phyloP scores from a whole-genome alignment of 1,139 yeast genomes.

The Kodamaea ohmeri region DNA sequence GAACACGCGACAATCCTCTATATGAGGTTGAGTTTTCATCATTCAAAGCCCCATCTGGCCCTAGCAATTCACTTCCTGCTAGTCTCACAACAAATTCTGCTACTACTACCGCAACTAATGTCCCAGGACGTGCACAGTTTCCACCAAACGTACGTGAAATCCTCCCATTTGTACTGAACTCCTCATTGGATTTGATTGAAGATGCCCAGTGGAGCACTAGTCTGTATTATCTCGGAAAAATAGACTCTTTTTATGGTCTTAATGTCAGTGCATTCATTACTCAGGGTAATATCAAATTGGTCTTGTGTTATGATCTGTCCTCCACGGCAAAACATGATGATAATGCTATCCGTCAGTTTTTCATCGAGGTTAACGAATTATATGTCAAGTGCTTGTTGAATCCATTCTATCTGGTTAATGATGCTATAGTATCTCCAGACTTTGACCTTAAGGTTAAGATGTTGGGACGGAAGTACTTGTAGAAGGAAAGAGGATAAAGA shows the following conservation, averaged over 20 bases:
- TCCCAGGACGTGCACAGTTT: slow-evolving; percentile 66
- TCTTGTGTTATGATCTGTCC: slow-evolving; percentile 66
- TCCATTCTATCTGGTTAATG: slow-evolving; percentile 81
- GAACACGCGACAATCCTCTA: slow-evolving; percentile 81
- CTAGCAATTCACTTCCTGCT: slow-evolving; percentile 1
- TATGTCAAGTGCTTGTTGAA: slow-evolving; percentile 82
- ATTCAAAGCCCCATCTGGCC: slow-evolving; percentile 34
- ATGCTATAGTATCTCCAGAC: slow-evolving; percentile 67
- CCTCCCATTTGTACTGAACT: slow-evolving; percentile 83
- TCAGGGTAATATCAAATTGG: slow-evolving; percentile 80
- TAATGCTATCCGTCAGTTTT: slow-evolving; percentile 77
- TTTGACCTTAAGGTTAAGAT: slow-evolving; percentile 75
- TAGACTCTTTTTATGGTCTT: slow-evolving; percentile 85
- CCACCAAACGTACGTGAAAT: slow-evolving; percentile 72
- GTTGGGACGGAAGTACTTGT: slow-evolving; percentile 75
- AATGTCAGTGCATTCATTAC: slow-evolving; percentile 80
- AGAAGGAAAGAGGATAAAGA: slow-evolving; percentile 7
- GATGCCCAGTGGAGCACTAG: slow-evolving; percentile 80
- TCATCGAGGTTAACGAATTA: slow-evolving; percentile 79
- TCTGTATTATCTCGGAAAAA: slow-evolving; percentile 64
- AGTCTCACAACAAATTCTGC: slow-evolving; percentile 1
- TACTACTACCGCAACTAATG: slow-evolving; percentile 2
- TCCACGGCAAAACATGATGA: slow-evolving; percentile 47
- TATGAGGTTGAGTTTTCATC: slow-evolving; percentile 88
- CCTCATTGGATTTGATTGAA: slow-evolving; percentile 85